Evolutionary conservation across 768 basidiomycete genomes (phyloP).

Genomic region (Mycena olivaceomarginata): DNA sequence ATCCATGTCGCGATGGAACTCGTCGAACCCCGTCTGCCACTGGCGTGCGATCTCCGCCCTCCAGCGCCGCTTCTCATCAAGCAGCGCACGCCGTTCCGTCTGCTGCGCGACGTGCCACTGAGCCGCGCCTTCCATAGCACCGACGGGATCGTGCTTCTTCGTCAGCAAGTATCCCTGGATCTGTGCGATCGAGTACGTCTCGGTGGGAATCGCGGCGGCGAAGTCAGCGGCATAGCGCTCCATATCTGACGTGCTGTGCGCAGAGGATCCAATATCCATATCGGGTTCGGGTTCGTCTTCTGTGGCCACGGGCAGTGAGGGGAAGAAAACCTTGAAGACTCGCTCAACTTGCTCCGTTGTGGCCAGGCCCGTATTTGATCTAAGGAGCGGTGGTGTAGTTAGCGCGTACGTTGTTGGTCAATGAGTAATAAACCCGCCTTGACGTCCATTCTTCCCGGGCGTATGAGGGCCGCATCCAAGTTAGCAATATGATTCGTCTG

Average conservation of each 20-base stretch:
- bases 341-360: conserved; percentile 26
- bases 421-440: conserved; percentile 13
- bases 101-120: conserved; percentile 53
- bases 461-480: conserved; percentile 37
- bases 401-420: not conserved
- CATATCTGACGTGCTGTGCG: too few relatives aligned
- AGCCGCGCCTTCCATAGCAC: conserved; percentile 18
- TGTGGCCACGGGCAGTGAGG: not conserved
- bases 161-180: conserved; percentile 60
- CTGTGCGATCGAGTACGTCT: conserved; percentile 56
- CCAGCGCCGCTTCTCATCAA: conserved; percentile 18
- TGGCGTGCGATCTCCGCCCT: conserved; percentile 10
- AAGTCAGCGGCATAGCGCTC: conserved; percentile 10
- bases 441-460: conserved; percentile 41
- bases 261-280: too few relatives aligned
- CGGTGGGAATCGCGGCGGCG: conserved; percentile 48
- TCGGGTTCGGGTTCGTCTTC: not conserved
- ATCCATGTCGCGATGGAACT: not conserved
- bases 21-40: not conserved
- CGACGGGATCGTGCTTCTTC: conserved; percentile 29
- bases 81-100: conserved; percentile 6
- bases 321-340: conserved; percentile 34
- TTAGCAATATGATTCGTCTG: conserved; percentile 43
- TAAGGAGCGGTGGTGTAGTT: not conserved
- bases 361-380: conserved; percentile 41